A percentile compares a stretch with the other conserved stretches of the same genome.
Evolutionary conservation across 2,329 filamentous ascomycete species (phyloP).

Genomic region (Nigrospora osmanthi): DNA sequence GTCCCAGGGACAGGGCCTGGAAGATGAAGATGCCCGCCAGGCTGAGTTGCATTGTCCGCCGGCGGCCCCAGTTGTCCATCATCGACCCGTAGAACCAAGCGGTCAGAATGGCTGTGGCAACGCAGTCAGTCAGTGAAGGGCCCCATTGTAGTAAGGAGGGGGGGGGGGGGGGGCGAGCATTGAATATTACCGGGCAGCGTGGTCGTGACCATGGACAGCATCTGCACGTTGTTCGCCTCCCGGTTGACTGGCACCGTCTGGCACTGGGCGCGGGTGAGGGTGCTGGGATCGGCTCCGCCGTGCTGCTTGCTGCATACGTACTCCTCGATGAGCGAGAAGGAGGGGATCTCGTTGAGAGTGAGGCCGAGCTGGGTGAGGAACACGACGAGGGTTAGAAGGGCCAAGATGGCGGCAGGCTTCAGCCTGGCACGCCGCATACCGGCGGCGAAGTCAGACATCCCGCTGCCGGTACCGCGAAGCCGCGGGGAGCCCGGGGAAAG

Average conservation of each 20-base stretch:
- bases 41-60: not conserved
- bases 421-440: too few relatives aligned
- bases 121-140: too few relatives aligned
- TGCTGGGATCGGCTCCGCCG: not conserved
- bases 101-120: not conserved
- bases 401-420: not conserved
- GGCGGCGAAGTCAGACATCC: too few relatives aligned
- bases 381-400: not conserved
- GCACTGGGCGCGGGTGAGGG: not conserved
- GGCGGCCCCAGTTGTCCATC: constrained; percentile 1
- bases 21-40: not conserved
- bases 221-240: not conserved
- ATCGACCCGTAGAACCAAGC: not conserved
- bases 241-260: not conserved
- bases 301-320: not conserved
- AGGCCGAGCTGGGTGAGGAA: constrained; percentile 2
- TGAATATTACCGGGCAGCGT: not conserved
- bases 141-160: not conserved
- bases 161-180: too few relatives aligned
- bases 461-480: too few relatives aligned
- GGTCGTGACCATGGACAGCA: not conserved
- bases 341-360: constrained; percentile 2
- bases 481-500: too few relatives aligned
- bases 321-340: not conserved
- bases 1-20: not conserved